Conservation (phyloP, 176 grass and related monocot species). For the Phyllostachys edulis region DNA sequence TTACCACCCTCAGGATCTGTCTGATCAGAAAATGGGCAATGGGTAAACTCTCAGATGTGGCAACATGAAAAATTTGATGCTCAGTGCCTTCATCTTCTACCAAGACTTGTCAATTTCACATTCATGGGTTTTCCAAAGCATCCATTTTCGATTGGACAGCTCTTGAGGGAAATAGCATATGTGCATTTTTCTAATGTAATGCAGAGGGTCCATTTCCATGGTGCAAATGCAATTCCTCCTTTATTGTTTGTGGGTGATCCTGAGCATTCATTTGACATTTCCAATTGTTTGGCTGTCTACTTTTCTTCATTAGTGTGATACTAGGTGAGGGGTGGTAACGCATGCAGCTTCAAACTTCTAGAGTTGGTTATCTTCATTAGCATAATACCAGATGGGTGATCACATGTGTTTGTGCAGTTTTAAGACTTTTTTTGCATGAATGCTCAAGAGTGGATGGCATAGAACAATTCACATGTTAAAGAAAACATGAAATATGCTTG, state of each 20-base stretch:
- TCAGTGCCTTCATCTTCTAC: neutral
- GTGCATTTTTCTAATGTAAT: neutral
- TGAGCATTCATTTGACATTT: neutral
- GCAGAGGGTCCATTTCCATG: neutral
- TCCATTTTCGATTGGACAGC: neutral
- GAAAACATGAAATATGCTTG: conserved; percentile 2
- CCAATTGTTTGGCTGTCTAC: neutral
- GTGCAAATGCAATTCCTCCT: neutral
- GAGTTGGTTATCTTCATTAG: neutral
- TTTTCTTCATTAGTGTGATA: neutral
- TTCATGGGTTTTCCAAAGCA: neutral
- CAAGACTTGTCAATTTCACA: neutral
- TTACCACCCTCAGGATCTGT: neutral
- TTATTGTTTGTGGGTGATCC: neutral
- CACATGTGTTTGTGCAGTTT: neutral
- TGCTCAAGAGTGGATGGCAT: neutral
- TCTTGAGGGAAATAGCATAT: neutral
- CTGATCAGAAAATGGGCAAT: neutral
- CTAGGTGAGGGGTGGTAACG: neutral
- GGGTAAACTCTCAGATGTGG: neutral
- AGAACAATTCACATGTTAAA: neutral
- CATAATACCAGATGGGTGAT: neutral
- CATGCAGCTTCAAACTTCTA: neutral
- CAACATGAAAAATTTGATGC: neutral
- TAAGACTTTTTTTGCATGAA: neutral